Evolutionary conservation across 805 yeast species (phyloP).

Genomic region (Kluyveromyces dobzhanskii): DNA sequence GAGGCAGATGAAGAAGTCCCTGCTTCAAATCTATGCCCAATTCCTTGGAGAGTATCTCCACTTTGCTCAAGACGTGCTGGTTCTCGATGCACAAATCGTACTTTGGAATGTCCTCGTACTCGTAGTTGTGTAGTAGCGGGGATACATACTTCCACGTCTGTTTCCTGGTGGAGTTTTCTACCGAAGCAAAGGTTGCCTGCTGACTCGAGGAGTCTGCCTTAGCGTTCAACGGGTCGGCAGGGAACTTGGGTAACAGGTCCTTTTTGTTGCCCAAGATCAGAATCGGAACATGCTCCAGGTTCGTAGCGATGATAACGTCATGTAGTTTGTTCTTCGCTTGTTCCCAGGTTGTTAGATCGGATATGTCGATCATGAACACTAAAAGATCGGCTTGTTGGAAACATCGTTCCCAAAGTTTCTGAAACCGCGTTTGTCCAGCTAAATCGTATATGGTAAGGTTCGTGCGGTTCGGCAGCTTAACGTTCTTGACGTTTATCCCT

Average conservation of each 20-base stretch:
- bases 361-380: constrained; percentile 17
- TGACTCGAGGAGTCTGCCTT: neutral
- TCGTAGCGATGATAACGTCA: constrained; percentile 13
- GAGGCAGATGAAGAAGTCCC: constrained; percentile 12
- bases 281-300: constrained; percentile 15
- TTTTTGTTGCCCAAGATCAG: constrained; percentile 17
- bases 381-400: constrained; percentile 16
- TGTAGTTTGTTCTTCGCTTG: constrained; percentile 11
- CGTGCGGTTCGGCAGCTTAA: constrained; percentile 11
- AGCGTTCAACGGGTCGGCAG: neutral
- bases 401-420: constrained; percentile 17
- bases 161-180: neutral
- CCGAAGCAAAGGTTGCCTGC: neutral
- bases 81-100: constrained; percentile 10
- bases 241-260: constrained; percentile 9
- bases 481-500: constrained; percentile 13
- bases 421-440: constrained; percentile 19
- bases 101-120: constrained; percentile 12
- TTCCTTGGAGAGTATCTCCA: constrained; percentile 15
- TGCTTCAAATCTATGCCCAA: constrained; percentile 16
- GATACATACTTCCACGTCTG: constrained; percentile 7
- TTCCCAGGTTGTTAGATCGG: constrained; percentile 13
- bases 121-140: constrained; percentile 13
- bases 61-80: constrained; percentile 13
- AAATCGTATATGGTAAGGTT: constrained; percentile 14